Conservation (phyloP, 2,329 filamentous ascomycete species). For the Ascochyta rabiei region DNA sequence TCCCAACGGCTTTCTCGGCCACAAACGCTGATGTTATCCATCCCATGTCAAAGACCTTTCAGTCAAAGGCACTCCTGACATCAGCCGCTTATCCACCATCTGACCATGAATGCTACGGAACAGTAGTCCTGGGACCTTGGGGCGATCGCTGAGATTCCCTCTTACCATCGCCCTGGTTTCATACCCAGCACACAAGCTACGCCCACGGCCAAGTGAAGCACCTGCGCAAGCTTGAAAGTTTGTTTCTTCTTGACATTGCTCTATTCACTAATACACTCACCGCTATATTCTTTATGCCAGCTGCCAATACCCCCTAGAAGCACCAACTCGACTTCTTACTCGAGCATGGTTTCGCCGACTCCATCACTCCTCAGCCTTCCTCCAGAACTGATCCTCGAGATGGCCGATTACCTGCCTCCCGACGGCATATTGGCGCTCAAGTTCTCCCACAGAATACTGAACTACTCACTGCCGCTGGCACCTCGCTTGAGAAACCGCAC, state of each 20-base stretch:
- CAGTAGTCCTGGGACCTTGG: background rate
- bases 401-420: constrained; percentile 44
- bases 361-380: constrained; percentile 41
- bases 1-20: constrained; percentile 1
- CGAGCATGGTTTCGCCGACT: constrained; percentile 12
- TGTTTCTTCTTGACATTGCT: background rate
- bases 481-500: constrained; percentile 18
- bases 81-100: background rate
- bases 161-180: background rate
- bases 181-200: constrained; percentile 4
- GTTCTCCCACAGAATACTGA: constrained; percentile 42
- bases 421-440: constrained; percentile 49
- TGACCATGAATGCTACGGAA: background rate
- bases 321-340: background rate
- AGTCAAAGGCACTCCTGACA: constrained; percentile 2
- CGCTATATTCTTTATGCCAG: background rate
- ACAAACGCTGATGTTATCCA: constrained; percentile 3
- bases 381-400: constrained; percentile 49
- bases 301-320: background rate
- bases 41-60: constrained; percentile 10
- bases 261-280: background rate
- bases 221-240: constrained; percentile 2
- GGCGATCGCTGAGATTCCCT: constrained; percentile 1
- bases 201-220: constrained; percentile 2
- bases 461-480: constrained; percentile 31